These are phyloP conservation scores for Phylloboletellus chloephorus DNA, from an alignment of 1,284 basidiomycete species.

Conservation along the genomic window DNA sequence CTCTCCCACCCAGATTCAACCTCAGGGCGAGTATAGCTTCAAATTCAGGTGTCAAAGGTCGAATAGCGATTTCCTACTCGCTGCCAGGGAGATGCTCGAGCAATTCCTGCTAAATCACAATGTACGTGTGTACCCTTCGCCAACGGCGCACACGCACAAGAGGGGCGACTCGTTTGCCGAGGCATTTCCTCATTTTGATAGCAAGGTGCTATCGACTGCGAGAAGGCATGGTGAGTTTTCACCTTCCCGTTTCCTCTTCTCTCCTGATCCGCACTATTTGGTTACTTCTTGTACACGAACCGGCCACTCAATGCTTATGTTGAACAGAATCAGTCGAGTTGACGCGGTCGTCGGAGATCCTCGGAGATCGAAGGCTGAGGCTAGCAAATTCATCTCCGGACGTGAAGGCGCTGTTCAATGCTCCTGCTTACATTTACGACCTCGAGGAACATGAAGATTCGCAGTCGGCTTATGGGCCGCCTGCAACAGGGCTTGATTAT, in stretches of 20 bases:
- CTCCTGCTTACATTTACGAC: slow-evolving; percentile 70
- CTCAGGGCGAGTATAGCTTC: slow-evolving; percentile 79
- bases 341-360: slow-evolving; percentile 61
- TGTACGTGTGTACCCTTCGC: slow-evolving; percentile 72
- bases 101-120: slow-evolving; percentile 86
- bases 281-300: neutral
- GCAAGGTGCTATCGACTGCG: slow-evolving; percentile 82
- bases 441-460: slow-evolving; percentile 65
- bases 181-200: slow-evolving; percentile 95
- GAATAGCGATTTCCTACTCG: slow-evolving; percentile 87
- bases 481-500: slow-evolving; percentile 48
- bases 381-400: slow-evolving; percentile 87
- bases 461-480: slow-evolving; percentile 49
- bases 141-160: slow-evolving; percentile 68
- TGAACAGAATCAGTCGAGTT: slow-evolving; percentile 67
- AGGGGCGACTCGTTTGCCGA: slow-evolving; percentile 91
- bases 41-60: slow-evolving; percentile 93
- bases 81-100: slow-evolving; percentile 88
- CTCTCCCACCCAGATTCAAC: slow-evolving; percentile 34
- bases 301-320: slow-evolving; percentile 14
- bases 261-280: slow-evolving; percentile 9
- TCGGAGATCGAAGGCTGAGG: slow-evolving; percentile 72
- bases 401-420: slow-evolving; percentile 92
- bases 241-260: neutral
- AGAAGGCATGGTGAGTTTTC: slow-evolving; percentile 56